Evolutionary conservation across 108 stramenopile genomes (phyloP).

Genomic region (Phaeodactylum tricornutum): DNA sequence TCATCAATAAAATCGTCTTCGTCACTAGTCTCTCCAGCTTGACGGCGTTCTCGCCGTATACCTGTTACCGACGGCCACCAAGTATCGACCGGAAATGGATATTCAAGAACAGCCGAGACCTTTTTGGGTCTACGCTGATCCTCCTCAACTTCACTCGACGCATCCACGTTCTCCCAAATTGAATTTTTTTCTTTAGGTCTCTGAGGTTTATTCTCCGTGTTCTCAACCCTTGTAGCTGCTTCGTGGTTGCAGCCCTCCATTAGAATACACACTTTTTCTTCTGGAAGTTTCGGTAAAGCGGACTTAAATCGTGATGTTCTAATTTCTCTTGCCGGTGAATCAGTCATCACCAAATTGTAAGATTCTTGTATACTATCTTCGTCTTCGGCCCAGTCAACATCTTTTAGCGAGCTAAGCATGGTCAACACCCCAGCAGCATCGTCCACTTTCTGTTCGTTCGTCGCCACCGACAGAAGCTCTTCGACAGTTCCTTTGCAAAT

Average conservation of each 20-base stretch:
- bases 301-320: no score
- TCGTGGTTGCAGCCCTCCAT: background rate
- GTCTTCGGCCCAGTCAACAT: conserved; percentile 1
- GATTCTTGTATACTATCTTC: no score
- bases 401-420: conserved; percentile 11
- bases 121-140: background rate
- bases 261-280: background rate
- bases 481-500: background rate
- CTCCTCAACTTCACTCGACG: background rate
- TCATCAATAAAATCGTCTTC: conserved; percentile 38
- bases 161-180: background rate
- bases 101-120: conserved; percentile 13
- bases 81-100: conserved; percentile 37
- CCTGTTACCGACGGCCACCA: conserved; percentile 63
- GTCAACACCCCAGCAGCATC: conserved; percentile 18
- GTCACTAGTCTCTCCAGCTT: conserved; percentile 16
- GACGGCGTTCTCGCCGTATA: conserved; percentile 48
- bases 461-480: conserved; percentile 21
- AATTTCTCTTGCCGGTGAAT: no score
- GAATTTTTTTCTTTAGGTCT: background rate
- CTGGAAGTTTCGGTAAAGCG: no score
- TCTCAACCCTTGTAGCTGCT: background rate
- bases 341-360: no score
- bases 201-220: background rate
- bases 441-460: conserved; percentile 14